phyloP scores from a whole-genome alignment of 768 basidiomycete genomes.

The Termitomyces sp. region DNA sequence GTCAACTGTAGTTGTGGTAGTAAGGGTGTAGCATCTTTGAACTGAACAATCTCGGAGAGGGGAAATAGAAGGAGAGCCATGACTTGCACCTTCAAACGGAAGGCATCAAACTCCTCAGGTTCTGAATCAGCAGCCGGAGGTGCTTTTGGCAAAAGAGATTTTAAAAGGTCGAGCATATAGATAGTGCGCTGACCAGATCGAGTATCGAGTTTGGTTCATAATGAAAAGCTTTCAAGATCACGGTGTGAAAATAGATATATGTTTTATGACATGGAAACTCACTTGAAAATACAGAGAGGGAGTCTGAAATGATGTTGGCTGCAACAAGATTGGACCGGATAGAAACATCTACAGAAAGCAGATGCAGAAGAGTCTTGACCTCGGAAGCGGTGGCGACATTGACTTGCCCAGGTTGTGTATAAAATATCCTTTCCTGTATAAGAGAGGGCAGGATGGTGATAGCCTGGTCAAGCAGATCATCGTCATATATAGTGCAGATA shows the following conservation, averaged over 20 bases:
- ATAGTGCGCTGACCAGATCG: background rate
- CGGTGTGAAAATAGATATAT: background rate
- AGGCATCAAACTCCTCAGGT: background rate
- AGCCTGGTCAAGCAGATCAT: too few relatives aligned
- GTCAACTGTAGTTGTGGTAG: too few relatives aligned
- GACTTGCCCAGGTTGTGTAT: too few relatives aligned
- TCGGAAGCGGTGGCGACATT: too few relatives aligned
- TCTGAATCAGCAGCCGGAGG: background rate
- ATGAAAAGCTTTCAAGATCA: background rate
- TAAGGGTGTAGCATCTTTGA: background rate
- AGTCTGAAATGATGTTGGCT: background rate
- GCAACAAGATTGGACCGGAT: too few relatives aligned
- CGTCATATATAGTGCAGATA: too few relatives aligned
- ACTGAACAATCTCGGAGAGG: background rate
- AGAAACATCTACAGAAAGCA: too few relatives aligned
- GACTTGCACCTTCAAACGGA: background rate
- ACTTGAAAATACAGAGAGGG: too few relatives aligned
- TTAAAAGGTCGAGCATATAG: background rate
- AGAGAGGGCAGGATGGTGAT: too few relatives aligned
- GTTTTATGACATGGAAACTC: too few relatives aligned
- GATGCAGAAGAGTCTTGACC: too few relatives aligned
- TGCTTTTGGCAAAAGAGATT: background rate
- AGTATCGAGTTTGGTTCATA: background rate
- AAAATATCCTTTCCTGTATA: too few relatives aligned
- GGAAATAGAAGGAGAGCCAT: background rate